phyloP scores from a whole-genome alignment of 164 flowering plant species.

The Vitis labrusca region DNA sequence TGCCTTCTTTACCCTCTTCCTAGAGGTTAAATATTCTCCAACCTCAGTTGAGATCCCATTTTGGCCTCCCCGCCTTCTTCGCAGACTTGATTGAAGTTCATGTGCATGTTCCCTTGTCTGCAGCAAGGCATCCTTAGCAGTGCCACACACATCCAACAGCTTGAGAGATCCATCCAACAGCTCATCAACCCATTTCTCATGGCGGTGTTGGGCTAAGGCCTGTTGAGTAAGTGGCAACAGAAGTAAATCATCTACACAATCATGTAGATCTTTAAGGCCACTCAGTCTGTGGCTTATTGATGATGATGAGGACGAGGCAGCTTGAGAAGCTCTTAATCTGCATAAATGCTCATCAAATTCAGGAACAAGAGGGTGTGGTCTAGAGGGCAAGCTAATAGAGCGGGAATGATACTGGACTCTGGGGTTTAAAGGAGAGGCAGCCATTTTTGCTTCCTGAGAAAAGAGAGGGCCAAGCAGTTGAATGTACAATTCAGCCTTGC shows the following conservation, averaged over 20 bases:
- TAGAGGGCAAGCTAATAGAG: conserved; percentile 37
- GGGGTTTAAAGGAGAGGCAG: background rate
- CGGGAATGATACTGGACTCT: conserved; percentile 8
- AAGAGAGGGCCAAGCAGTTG: no score
- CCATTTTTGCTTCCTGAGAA: background rate
- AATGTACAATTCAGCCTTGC: no score
- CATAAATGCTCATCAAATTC: conserved; percentile 22
- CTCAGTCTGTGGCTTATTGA: conserved; percentile 19
- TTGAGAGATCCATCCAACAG: conserved; percentile 35
- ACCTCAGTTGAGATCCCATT: conserved; percentile 10
- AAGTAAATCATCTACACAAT: conserved; percentile 25
- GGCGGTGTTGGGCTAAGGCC: conserved; percentile 1
- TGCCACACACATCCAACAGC: conserved; percentile 32
- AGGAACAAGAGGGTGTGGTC: conserved; percentile 23
- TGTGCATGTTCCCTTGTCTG: conserved; percentile 27
- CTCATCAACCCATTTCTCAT: conserved; percentile 25
- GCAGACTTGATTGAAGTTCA: conserved; percentile 32
- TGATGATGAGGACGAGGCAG: conserved; percentile 20
- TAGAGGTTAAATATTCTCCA: conserved; percentile 20
- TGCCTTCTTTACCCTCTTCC: conserved; percentile 37
- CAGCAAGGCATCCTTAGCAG: conserved; percentile 23
- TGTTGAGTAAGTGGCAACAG: conserved; percentile 26
- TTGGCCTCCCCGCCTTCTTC: conserved; percentile 31
- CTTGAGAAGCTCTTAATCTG: conserved; percentile 22
- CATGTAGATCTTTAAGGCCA: conserved; percentile 27